A percentile compares a stretch with the other conserved stretches of the same genome.
phyloP scores from a whole-genome alignment of 352 stramenopile species.

The Phytophthora capsici region DNA sequence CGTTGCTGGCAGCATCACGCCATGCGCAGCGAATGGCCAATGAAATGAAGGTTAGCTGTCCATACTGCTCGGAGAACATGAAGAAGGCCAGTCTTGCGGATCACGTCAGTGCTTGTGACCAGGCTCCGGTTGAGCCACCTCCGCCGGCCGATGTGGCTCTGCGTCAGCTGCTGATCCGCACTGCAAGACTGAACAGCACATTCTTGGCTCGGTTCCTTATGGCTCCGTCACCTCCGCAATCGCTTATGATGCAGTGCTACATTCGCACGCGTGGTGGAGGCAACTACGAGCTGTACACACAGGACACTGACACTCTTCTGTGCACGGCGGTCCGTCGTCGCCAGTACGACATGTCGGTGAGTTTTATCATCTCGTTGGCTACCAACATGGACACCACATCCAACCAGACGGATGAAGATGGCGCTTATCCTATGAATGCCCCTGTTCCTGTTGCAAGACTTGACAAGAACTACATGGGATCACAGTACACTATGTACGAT shows the following conservation, averaged over 20 bases:
- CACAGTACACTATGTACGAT: slow-evolving; percentile 88
- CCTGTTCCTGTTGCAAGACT: slow-evolving; percentile 67
- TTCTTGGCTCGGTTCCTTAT: slow-evolving; percentile 69
- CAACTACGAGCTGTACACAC: slow-evolving; percentile 88
- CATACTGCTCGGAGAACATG: slow-evolving; percentile 69
- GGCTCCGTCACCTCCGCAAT: slow-evolving; percentile 58
- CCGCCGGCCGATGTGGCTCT: slow-evolving; percentile 75
- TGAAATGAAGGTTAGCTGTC: slow-evolving; percentile 81
- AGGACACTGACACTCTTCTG: slow-evolving; percentile 78
- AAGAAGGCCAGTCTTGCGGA: slow-evolving; percentile 77
- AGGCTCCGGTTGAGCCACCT: slow-evolving; percentile 75
- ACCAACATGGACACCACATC: slow-evolving; percentile 51
- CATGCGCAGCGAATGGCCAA: slow-evolving; percentile 87
- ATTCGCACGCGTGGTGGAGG: slow-evolving; percentile 81
- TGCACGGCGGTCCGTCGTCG: slow-evolving; percentile 79
- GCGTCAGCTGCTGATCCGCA: slow-evolving; percentile 61
- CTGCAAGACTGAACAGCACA: slow-evolving; percentile 58
- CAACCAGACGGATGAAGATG: slow-evolving; percentile 25
- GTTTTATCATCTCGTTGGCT: slow-evolving; percentile 72
- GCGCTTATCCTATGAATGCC: slow-evolving; percentile 25
- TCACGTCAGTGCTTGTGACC: slow-evolving; percentile 70
- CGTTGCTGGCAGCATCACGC: slow-evolving; percentile 63
- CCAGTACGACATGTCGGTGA: slow-evolving; percentile 90
- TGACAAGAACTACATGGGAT: slow-evolving; percentile 91
- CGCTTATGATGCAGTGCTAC: slow-evolving; percentile 89